phyloP scores from a whole-genome alignment of 176 grass and related monocot species.

The Phyllostachys edulis region DNA sequence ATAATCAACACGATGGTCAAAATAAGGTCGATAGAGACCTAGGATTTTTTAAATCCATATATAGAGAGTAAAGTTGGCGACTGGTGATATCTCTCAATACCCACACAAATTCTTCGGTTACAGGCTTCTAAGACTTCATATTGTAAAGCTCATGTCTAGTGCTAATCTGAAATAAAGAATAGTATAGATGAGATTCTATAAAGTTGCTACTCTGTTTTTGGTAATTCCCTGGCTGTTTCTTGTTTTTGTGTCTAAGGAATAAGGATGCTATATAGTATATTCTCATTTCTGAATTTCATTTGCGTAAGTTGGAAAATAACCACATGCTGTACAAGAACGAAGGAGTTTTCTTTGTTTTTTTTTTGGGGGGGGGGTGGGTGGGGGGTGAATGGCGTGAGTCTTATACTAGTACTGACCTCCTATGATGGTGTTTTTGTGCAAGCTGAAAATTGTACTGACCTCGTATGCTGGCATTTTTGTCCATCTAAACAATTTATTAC shows the following conservation, averaged over 20 bases:
- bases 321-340: neutral
- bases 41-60: conserved; percentile 8
- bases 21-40: conserved; percentile 9
- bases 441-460: neutral
- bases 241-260: neutral
- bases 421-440: neutral
- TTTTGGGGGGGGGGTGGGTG: too few species aligned
- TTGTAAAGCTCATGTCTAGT: conserved; percentile 47
- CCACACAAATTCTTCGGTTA: conserved; percentile 30
- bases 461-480: neutral
- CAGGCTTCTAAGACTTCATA: conserved; percentile 25
- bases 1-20: conserved; percentile 40
- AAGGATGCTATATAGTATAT: neutral
- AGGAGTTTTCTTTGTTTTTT: neutral
- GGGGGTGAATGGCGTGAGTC: too few species aligned
- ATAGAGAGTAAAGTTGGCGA: conserved; percentile 25
- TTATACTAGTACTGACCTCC: neutral
- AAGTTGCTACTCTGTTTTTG: neutral
- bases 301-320: neutral
- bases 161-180: conserved; percentile 44
- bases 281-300: too few species aligned
- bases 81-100: conserved; percentile 36
- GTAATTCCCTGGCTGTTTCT: neutral
- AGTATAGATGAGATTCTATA: conserved; percentile 30
- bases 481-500: neutral